phyloP scores from a whole-genome alignment of 768 basidiomycete genomes.

The Lentinula guzmanii region DNA sequence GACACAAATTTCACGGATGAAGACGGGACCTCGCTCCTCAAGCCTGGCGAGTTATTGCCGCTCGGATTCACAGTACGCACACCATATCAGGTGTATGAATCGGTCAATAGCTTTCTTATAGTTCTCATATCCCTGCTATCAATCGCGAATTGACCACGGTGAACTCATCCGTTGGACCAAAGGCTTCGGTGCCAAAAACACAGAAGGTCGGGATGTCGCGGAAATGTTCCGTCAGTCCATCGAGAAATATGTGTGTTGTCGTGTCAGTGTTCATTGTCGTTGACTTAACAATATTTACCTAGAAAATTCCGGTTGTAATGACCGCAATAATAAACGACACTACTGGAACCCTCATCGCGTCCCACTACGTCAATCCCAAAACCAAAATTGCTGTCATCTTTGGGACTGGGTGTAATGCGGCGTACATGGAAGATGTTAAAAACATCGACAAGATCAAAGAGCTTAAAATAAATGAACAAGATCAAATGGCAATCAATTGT shows the following conservation, averaged over 20 bases:
- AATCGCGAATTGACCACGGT: conserved; percentile 90
- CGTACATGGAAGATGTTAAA: conserved; percentile 89
- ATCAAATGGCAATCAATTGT: conserved; percentile 93
- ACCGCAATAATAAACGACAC: conserved; percentile 96
- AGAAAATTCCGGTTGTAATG: conserved; percentile 81
- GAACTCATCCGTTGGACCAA: conserved; percentile 99
- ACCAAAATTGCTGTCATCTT: conserved; percentile 96
- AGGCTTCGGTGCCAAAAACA: conserved; percentile 88
- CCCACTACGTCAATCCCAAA: conserved; percentile 86
- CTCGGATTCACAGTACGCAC: conserved; percentile 89
- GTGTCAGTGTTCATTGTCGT: background rate
- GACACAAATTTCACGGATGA: conserved; percentile 58
- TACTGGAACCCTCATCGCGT: conserved; percentile 95
- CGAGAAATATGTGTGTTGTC: conserved; percentile 56
- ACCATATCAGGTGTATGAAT: conserved; percentile 4
- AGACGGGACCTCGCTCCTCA: conserved; percentile 39
- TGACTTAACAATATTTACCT: background rate
- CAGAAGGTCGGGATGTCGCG: conserved; percentile 90
- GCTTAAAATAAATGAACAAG: conserved; percentile 58
- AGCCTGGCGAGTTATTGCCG: conserved; percentile 57
- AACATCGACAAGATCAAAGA: conserved; percentile 81
- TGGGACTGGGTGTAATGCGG: conserved; percentile 97
- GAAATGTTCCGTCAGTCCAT: conserved; percentile 88
- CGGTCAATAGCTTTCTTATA: conserved; percentile 14
- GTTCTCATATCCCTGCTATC: conserved; percentile 99